Percentiles rank a stretch among this genome's conserved stretches.
Conservation (phyloP, 1,139 yeast species). For the Blastobotrys illinoisensis region DNA sequence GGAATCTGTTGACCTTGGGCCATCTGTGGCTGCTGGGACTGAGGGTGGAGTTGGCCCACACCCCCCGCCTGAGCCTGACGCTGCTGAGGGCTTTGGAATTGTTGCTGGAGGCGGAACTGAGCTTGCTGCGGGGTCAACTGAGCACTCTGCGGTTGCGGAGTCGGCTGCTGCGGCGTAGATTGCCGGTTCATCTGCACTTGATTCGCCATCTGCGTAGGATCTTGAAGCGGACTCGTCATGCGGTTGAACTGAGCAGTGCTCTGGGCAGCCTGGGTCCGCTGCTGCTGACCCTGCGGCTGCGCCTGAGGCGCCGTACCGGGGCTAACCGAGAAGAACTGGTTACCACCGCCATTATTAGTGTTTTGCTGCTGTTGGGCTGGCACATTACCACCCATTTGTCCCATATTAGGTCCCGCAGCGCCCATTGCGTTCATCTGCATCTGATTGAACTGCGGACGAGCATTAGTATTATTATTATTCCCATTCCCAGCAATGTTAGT, state of each 20-base stretch:
- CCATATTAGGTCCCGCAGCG: constrained; percentile 4
- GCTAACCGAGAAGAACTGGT: constrained; percentile 6
- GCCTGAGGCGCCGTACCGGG: constrained; percentile 14
- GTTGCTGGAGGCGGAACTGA: constrained; percentile 16
- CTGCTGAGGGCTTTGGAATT: constrained; percentile 16
- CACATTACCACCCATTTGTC: background rate
- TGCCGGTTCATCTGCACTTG: background rate
- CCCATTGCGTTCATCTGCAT: constrained; percentile 1
- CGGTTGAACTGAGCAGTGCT: background rate
- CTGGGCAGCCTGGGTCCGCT: constrained; percentile 13
- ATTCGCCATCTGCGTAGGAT: background rate
- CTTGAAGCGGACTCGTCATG: constrained; percentile 10
- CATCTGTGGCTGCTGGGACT: constrained; percentile 13
- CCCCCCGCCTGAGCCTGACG: constrained; percentile 17
- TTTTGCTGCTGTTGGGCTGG: constrained; percentile 3
- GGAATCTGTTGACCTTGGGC: constrained; percentile 8
- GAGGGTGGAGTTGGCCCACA: constrained; percentile 10
- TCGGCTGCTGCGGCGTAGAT: background rate
- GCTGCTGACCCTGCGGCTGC: constrained; percentile 18
- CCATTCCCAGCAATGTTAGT: background rate
- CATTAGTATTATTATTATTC: background rate
- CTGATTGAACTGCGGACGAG: constrained; percentile 7
- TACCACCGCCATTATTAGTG: constrained; percentile 1
- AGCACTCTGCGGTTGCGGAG: background rate
- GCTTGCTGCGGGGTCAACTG: constrained; percentile 15